Evolutionary conservation across 192 early-diverging fungal species (phyloP), one percentile per base, ranked within the genome.

Genomic region (Backusella australiensis): DNA sequence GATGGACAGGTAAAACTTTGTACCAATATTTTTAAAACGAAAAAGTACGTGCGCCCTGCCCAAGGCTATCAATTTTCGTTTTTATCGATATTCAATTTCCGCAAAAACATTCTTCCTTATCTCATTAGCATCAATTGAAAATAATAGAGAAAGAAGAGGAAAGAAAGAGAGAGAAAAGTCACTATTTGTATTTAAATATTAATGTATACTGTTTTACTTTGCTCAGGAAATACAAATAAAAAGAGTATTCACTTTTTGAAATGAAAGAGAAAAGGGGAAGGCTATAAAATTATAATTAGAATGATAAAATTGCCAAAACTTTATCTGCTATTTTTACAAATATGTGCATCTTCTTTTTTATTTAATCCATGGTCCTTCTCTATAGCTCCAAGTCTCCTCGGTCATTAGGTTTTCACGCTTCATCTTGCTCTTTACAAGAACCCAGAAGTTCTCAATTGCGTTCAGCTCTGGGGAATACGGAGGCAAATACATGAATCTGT

Each of bases 381-480:
- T 19, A 49, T 49, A 49, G 5, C 46, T 42, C 41, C 41, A 42
- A 42, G 3, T 0, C 41, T 0, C 41, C 11, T 8, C 11, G 29
- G 46, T 49, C 14, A 49, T 49, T 49, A 19, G 14, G 46, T 49
- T 32, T 34, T 67, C 65, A 34, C n/a, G 65, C 65, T 67, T 67
- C 65, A 67, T 67, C 26, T 67, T 67, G 65, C 65, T 34, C 15
- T 67, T 67, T 7, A 67, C 32, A 15, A 67, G 26, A 8, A 12
- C 65, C 65, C 65, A 67, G 32, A 67, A 67, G 21, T 67, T n/a
- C 26, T 67, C 29, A 23, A 67, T 67, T 67, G 65, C 29, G 26
- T 67, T 67, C 26, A 67, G 15, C 1, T 67, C 66, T 34, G 66
- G 34, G 3, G 66, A 67, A 17, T 67, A 67, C 14, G 66, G 66